phyloP scores from a whole-genome alignment of 345 rosid species.

The Hevea brasiliensis region DNA sequence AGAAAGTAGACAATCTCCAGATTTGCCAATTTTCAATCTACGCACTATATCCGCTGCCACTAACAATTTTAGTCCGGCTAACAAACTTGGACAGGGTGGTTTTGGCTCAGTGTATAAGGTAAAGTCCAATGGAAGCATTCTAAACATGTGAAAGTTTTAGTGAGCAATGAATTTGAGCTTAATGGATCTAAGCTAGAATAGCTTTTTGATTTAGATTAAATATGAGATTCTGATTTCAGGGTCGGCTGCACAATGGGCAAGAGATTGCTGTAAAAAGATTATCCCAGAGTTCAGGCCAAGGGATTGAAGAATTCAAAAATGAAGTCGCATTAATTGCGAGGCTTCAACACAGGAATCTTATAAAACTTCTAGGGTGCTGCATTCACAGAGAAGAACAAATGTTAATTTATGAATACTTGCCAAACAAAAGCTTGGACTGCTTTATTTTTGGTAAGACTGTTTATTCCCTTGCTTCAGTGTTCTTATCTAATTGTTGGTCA shows the following conservation, averaged over 20 bases:
- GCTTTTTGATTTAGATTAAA: not conserved
- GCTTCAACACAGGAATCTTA: constrained; percentile 20
- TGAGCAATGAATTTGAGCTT: not conserved
- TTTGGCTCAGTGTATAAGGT: constrained; percentile 50
- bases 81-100: constrained; percentile 43
- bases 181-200: not conserved
- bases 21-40: constrained; percentile 30
- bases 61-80: constrained; percentile 19
- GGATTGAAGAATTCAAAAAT: constrained; percentile 16
- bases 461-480: not conserved
- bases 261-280: constrained; percentile 22
- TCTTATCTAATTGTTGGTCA: not conserved
- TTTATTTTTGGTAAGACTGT: constrained; percentile 56
- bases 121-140: no score
- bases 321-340: constrained; percentile 10
- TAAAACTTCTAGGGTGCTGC: constrained; percentile 27
- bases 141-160: not conserved
- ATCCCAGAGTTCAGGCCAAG: constrained; percentile 13
- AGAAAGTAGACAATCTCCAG: not conserved
- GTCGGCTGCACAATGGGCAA: constrained; percentile 6
- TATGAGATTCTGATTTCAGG: constrained; percentile 24
- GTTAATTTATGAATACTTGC: constrained; percentile 72
- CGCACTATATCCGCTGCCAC: constrained; percentile 29
- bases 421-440: constrained; percentile 65
- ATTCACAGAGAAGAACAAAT: constrained; percentile 58